Percentiles rank a stretch among this genome's conserved stretches.
Conservation (phyloP, 148 eudicot species). For the Rhododendron mucronatum region DNA sequence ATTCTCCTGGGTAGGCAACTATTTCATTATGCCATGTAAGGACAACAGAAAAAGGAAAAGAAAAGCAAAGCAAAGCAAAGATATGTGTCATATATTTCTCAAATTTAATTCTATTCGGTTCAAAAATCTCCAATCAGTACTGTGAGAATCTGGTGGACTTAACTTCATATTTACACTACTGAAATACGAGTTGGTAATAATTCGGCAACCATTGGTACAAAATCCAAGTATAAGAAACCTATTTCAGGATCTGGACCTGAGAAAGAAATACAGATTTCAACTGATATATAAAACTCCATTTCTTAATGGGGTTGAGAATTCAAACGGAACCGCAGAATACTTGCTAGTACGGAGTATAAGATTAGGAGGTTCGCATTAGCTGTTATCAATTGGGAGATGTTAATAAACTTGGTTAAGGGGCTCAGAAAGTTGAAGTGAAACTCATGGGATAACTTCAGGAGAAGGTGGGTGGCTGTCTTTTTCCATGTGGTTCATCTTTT, state of each 20-base stretch:
- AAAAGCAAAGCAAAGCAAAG: not conserved
- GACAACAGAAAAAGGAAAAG: not conserved
- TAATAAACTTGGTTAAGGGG: not conserved
- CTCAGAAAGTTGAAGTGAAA: not conserved
- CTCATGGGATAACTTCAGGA: not conserved
- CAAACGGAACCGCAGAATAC: not conserved
- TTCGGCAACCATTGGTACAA: not conserved
- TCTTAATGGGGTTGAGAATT: not conserved
- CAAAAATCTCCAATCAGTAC: not conserved
- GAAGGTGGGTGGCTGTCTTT: not conserved
- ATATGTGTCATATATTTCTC: not conserved
- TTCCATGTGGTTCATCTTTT: not conserved
- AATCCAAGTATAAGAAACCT: not conserved
- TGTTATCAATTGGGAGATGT: not conserved
- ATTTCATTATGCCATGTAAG: not conserved
- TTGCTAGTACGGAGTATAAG: not conserved
- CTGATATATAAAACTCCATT: not conserved
- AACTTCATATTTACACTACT: not conserved
- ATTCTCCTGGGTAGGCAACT: not conserved
- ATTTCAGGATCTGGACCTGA: too few species aligned
- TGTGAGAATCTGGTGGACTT: not conserved
- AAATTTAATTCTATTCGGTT: not conserved
- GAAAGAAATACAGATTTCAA: not conserved
- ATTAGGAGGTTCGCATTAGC: not conserved
- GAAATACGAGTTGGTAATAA: not conserved